Percentiles rank a stretch among this genome's conserved stretches.
Evolutionary conservation across 2,329 filamentous ascomycete genomes (phyloP).

Genomic region (Ilyonectria mors-panacis): DNA sequence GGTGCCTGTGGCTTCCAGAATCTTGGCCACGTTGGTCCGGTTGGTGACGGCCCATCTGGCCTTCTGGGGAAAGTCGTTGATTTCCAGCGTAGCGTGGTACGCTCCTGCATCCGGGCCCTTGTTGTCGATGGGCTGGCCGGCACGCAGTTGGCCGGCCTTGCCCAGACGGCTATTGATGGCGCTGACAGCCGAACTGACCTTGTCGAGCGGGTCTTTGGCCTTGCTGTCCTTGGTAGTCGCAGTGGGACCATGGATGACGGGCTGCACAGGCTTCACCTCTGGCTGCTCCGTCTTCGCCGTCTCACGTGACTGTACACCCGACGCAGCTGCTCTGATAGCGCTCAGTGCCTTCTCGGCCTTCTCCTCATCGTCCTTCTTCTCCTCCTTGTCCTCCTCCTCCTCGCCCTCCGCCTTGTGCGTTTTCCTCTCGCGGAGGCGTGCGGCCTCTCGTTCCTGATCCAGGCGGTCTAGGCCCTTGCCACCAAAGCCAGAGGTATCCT

Average conservation of each 20-base stretch:
- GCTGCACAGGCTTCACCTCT: slow-evolving; percentile 54
- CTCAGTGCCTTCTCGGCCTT: slow-evolving; percentile 79
- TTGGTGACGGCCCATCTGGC: slow-evolving; percentile 99
- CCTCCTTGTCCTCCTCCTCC: slow-evolving; percentile 86
- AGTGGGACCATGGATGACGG: slow-evolving; percentile 67
- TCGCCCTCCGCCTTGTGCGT: slow-evolving; percentile 91
- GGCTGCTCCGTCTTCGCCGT: slow-evolving; percentile 60
- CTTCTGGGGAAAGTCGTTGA: slow-evolving; percentile 99
- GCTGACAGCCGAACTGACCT: slow-evolving; percentile 90
- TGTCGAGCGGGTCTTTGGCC: slow-evolving; percentile 81
- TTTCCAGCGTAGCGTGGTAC: slow-evolving; percentile 96
- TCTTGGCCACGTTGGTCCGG: slow-evolving; percentile 97
- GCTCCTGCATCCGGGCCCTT: slow-evolving; percentile 97
- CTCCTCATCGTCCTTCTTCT: slow-evolving; percentile 79
- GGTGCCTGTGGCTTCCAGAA: slow-evolving; percentile 92
- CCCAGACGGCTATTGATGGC: slow-evolving; percentile 93
- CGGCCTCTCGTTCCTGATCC: slow-evolving; percentile 90
- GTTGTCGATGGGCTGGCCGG: slow-evolving; percentile 96
- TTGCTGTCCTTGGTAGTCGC: slow-evolving; percentile 68
- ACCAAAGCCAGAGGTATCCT: slow-evolving; percentile 91
- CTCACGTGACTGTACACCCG: slow-evolving; percentile 69
- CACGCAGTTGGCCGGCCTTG: slow-evolving; percentile 89
- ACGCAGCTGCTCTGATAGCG: slow-evolving; percentile 74
- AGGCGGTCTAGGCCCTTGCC: slow-evolving; percentile 94
- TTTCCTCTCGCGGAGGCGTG: slow-evolving; percentile 88